These are phyloP conservation scores for Sordaria brevicollis DNA, from an alignment of 495 filamentous ascomycete species.

Conservation along the genomic window DNA sequence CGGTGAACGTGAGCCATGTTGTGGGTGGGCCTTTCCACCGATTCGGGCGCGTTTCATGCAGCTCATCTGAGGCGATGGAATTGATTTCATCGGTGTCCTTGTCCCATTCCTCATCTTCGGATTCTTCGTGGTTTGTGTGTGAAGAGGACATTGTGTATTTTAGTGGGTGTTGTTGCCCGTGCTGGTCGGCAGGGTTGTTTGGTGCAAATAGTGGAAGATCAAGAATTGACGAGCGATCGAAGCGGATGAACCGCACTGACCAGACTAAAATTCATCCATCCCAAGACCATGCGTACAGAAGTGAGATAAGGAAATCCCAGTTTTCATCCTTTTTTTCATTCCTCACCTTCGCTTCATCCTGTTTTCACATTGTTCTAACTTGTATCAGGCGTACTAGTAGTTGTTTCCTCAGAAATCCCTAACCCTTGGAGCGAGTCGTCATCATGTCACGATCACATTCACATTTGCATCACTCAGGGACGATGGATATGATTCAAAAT, in stretches of 20 bases:
- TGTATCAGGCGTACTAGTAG: neutral
- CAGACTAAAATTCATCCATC: neutral
- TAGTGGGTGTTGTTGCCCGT: neutral
- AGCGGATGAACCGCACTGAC: neutral
- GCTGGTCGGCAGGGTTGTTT: neutral
- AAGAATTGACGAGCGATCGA: neutral
- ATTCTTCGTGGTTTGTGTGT: neutral
- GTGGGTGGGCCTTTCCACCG: conserved; percentile 42
- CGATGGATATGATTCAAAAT: neutral
- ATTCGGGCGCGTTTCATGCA: conserved; percentile 34
- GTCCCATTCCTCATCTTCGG: conserved; percentile 6
- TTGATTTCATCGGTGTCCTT: conserved; percentile 14
- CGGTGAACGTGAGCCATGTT: conserved; percentile 52
- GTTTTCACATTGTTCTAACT: neutral
- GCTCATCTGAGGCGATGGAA: conserved; percentile 21
- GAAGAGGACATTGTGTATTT: neutral
- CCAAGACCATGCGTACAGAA: no score
- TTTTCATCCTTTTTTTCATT: neutral
- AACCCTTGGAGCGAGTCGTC: neutral
- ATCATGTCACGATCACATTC: neutral
- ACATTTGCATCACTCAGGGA: neutral
- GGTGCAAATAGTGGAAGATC: neutral
- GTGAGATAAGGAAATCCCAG: neutral
- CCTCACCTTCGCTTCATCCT: neutral
- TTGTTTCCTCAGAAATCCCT: neutral